These are phyloP conservation scores for Isatis lusitanica DNA, from an alignment of 441 rosid genomes.

Conservation along the genomic window DNA sequence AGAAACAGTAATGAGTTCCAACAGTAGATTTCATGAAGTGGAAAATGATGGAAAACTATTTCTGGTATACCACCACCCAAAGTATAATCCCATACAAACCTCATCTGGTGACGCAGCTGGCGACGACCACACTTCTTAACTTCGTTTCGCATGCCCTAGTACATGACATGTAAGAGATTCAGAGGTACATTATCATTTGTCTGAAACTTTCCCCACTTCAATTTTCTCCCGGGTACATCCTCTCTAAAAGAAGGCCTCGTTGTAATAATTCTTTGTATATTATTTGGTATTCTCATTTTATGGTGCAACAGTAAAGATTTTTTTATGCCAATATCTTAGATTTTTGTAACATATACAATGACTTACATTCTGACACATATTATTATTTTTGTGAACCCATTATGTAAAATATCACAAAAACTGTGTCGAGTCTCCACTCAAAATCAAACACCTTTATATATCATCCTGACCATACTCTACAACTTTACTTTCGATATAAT, in stretches of 20 bases:
- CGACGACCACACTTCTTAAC: neutral
- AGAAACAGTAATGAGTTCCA: neutral
- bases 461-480: neutral
- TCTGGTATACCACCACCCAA: neutral
- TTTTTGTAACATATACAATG: rapidly evolving
- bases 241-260: neutral
- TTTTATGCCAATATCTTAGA: neutral
- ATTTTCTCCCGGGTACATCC: neutral
- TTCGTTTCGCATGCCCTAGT: neutral
- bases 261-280: rapidly evolving
- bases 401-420: neutral
- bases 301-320: conserved; percentile 14
- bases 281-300: neutral
- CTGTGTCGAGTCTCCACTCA: neutral
- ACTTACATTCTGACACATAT: neutral
- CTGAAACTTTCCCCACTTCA: neutral
- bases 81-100: neutral
- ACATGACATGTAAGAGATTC: neutral
- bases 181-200: neutral
- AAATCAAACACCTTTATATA: conserved; percentile 14
- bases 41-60: neutral
- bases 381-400: neutral
- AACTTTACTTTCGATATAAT: neutral
- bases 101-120: neutral
- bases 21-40: neutral